phyloP scores from a whole-genome alignment of 257 asterid species.

The Parsonsia alboflavescens region DNA sequence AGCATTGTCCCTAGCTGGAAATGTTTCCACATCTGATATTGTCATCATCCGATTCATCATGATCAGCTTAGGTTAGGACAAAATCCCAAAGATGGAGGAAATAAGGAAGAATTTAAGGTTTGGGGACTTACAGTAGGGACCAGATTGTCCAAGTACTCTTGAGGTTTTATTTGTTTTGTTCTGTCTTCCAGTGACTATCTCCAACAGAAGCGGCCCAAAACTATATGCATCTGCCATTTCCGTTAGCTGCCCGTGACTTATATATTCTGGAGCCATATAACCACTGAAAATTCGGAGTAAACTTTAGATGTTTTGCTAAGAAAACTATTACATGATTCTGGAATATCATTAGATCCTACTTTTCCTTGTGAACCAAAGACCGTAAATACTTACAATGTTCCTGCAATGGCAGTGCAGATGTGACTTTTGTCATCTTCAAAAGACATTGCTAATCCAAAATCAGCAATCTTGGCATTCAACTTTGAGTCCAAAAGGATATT shows the following conservation, averaged over 20 bases:
- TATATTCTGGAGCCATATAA: constrained; percentile 74
- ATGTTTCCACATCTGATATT: constrained; percentile 55
- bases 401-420: constrained; percentile 77
- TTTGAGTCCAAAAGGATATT: constrained; percentile 63
- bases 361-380: background rate
- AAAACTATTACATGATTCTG: background rate
- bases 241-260: constrained; percentile 55
- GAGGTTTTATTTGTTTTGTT: constrained; percentile 42
- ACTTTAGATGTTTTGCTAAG: background rate
- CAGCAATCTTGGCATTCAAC: constrained; percentile 64
- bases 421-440: constrained; percentile 72
- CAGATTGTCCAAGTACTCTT: constrained; percentile 57
- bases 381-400: constrained; percentile 42
- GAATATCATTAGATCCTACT: too few relatives aligned
- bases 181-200: constrained; percentile 57
- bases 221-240: constrained; percentile 66
- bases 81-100: background rate
- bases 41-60: constrained; percentile 4
- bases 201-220: constrained; percentile 67
- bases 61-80: background rate
- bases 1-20: constrained; percentile 46
- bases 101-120: background rate
- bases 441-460: constrained; percentile 77
- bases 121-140: constrained; percentile 41
- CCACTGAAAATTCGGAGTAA: constrained; percentile 39